phyloP scores from a whole-genome alignment of 2,329 filamentous ascomycete genomes.

The Penicillium griseofulvum region DNA sequence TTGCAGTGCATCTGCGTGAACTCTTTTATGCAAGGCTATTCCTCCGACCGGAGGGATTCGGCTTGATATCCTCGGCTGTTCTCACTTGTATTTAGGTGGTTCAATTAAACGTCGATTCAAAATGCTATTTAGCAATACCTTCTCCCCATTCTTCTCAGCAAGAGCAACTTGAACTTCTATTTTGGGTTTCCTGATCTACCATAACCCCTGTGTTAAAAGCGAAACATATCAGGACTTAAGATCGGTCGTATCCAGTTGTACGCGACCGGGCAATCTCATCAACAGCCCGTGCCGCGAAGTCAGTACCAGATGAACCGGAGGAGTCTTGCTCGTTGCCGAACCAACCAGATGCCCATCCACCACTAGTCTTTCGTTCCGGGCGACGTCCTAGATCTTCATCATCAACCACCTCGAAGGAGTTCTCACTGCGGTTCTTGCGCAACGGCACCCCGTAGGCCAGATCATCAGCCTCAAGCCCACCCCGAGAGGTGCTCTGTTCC shows the following conservation, averaged over 20 bases:
- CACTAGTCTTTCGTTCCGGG: conserved; percentile 19
- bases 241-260: conserved; percentile 21
- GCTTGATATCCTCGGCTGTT: conserved; percentile 11
- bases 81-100: neutral
- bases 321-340: conserved; percentile 28
- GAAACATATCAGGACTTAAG: conserved; percentile 5
- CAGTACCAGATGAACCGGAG: conserved; percentile 26
- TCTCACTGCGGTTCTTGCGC: conserved; percentile 79
- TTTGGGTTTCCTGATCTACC: conserved; percentile 6
- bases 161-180: conserved; percentile 3
- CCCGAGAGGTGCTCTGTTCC: conserved; percentile 58
- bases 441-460: conserved; percentile 49
- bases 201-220: neutral
- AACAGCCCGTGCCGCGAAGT: conserved; percentile 29
- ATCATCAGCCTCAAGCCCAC: conserved; percentile 31
- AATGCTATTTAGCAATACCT: neutral
- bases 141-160: neutral
- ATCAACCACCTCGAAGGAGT: conserved; percentile 86
- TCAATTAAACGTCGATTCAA: neutral
- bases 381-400: conserved; percentile 58
- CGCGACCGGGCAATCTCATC: conserved; percentile 25
- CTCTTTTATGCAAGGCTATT: conserved; percentile 10
- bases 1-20: conserved; percentile 19
- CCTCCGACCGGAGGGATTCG: conserved; percentile 17
- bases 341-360: conserved; percentile 35